Base-by-base conservation (phyloP, 768 basidiomycete genomes). In the Boletus reticuloceps region DNA sequence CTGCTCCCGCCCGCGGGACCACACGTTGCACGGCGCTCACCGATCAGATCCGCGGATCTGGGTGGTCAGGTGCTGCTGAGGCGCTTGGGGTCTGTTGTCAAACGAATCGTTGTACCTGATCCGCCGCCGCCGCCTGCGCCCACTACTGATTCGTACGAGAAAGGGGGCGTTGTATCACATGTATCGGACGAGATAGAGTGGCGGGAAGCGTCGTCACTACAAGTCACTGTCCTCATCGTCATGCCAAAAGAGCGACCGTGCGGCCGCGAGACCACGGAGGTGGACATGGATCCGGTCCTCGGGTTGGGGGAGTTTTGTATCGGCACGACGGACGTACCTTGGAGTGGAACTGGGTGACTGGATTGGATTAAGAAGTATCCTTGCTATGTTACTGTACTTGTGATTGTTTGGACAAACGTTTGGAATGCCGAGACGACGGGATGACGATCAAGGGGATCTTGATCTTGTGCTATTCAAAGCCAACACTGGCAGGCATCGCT, bases 211-310 rank as follows among this genome's bases (percentile, higher is more conserved):
- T 41, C 60, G 42, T 65, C 53, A 14, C 13, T 79, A 34, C 74
- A 73, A 47, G 67, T 81, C 14, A 72, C 74, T 5, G 73, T 80
- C 17, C 58, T 74, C 14, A 70, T 81, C 44, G 62, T 71, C 9
- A 76, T 81, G 75, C 77, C 80, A 14, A 66, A 58, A 8, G 63
- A 59, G 51, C 36, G 38, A 31, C 27, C 29, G 16, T 6, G 44
- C 25, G 2, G 36, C 11, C 12, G 47, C 5, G 39, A 22, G 11
- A 13, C 37, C 20, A 31, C 43, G n/a, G 41, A 25, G 16, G 42
- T 20, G 36, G 56, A 45, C 1, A 14, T 13, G 55, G 56, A 45
- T 51, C 27, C 37, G 49, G 53, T 55, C 41, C 40, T 72, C 68
- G 61, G 62, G 63, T 32, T 75, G 74, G 50, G 77, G 7, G 70